Evolutionary conservation across 169 alveolate genomes (phyloP).

Genomic region (Babesia ovata): DNA sequence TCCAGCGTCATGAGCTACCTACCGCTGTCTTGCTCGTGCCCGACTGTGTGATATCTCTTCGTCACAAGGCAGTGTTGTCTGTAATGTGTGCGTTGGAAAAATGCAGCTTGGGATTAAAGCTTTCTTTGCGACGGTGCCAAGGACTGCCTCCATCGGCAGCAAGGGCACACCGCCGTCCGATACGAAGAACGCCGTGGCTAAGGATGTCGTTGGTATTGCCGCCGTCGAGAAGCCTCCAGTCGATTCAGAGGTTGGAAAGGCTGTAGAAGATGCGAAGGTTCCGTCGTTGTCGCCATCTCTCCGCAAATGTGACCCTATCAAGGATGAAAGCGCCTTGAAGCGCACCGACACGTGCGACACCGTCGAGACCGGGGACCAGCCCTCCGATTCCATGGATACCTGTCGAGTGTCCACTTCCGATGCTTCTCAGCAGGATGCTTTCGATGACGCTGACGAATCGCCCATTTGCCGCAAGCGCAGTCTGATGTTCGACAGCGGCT

Average conservation of each 20-base stretch:
- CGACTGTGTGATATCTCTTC: too few relatives aligned
- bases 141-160: background rate
- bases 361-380: background rate
- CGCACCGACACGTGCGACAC: background rate
- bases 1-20: too few relatives aligned
- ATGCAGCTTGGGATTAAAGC: slow-evolving; percentile 11
- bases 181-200: background rate
- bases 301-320: background rate
- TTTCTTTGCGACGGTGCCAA: background rate
- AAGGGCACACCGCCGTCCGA: background rate
- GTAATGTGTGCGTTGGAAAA: background rate
- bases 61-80: background rate
- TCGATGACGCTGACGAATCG: slow-evolving; percentile 40
- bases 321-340: background rate
- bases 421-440: background rate
- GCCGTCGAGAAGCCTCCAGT: background rate
- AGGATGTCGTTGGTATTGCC: background rate
- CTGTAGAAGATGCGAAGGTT: background rate
- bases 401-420: background rate
- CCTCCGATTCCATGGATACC: background rate
- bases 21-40: too few relatives aligned
- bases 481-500: slow-evolving; percentile 36
- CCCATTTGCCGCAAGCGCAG: slow-evolving; percentile 47
- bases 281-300: background rate
- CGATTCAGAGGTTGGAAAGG: background rate